Base-by-base conservation (phyloP, 2,329 filamentous ascomycete species). In the Sporothrix variecibatus region DNA sequence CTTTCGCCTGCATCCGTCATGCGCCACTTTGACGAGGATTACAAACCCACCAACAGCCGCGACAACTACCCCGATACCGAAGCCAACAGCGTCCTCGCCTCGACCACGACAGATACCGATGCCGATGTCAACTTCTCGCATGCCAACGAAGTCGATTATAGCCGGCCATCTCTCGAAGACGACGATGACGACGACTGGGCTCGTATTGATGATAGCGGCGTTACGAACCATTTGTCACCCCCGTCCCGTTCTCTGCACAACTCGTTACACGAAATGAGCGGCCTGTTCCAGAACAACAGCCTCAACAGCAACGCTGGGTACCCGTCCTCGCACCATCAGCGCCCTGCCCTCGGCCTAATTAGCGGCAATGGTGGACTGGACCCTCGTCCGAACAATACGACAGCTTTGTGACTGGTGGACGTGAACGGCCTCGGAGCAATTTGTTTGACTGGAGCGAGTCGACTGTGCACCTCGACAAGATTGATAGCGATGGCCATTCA, bases 381-480 rank as follows among this genome's bases (percentile, higher is more conserved):
- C 8, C 79, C 8, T 67, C 62, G 28, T 81, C 79, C n/a, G 80
- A 80, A 64, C 76, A 76, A 31, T 78, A 81, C 46, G 76, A 73
- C 12, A 67, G 28, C 2, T 60, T 49, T 12, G n/a, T 53, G 1
- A n/a, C 73, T 76, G 56, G 74, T 76, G 53, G 80, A 2, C 56
- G 78, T 60, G 88, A 91, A 72, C 85, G 89, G 17, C 88, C 88
- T 2, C 84, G 88, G 75, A 93, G 91, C 81, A 94, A 88, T 77
- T 84, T 95, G 2, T 95, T 95, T 78, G 93, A 95, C 81, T 94
- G 92, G 92, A 90, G 91, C 67, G 93, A 95, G 80, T 87, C 91
- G 17, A 82, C 88, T 34, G 75, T 75, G 8, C 83, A 85, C 7
- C 85, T 88, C 74, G 91, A 93, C 31, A 92, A 90, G 81, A 83